Percentiles rank a stretch among this genome's conserved stretches.
phyloP scores from a whole-genome alignment of 192 early-diverging fungal species.

The Coemansia sp. region DNA sequence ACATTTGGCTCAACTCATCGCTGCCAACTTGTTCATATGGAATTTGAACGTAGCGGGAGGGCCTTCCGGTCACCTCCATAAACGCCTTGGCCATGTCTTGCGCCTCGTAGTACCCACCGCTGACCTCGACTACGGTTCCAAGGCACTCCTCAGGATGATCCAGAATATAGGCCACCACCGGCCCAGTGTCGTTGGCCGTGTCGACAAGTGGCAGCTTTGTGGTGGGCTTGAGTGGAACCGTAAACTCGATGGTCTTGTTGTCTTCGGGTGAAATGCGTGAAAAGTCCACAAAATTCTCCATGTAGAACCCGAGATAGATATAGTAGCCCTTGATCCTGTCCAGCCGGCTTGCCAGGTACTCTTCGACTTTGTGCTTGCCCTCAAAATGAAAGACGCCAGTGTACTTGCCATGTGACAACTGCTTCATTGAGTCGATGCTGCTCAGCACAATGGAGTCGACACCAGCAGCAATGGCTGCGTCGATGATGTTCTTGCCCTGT shows the following conservation, averaged over 20 bases:
- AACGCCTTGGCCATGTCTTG: conserved; percentile 42
- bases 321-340: conserved; percentile 21
- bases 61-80: conserved; percentile 33
- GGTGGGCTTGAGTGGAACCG: conserved; percentile 16
- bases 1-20: conserved; percentile 26
- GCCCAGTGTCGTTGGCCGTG: conserved; percentile 29
- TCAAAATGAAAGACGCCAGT: conserved; percentile 30
- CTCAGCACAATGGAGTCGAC: conserved; percentile 30
- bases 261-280: conserved; percentile 34
- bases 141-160: conserved; percentile 31
- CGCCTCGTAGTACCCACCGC: conserved; percentile 29
- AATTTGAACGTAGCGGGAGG: conserved; percentile 27
- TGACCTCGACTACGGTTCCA: conserved; percentile 8
- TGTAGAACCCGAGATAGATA: conserved; percentile 29
- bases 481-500: conserved; percentile 40
- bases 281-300: conserved; percentile 35
- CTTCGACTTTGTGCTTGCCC: conserved; percentile 30
- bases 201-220: conserved; percentile 34
- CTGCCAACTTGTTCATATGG: conserved; percentile 9
- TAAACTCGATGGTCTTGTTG: conserved; percentile 32
- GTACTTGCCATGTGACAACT: conserved; percentile 27
- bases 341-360: conserved; percentile 31
- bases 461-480: conserved; percentile 29
- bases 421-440: conserved; percentile 24
- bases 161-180: conserved; percentile 32